Evolutionary conservation across 306 rosid genomes (phyloP).

Genomic region (Begonia loranthoides): DNA sequence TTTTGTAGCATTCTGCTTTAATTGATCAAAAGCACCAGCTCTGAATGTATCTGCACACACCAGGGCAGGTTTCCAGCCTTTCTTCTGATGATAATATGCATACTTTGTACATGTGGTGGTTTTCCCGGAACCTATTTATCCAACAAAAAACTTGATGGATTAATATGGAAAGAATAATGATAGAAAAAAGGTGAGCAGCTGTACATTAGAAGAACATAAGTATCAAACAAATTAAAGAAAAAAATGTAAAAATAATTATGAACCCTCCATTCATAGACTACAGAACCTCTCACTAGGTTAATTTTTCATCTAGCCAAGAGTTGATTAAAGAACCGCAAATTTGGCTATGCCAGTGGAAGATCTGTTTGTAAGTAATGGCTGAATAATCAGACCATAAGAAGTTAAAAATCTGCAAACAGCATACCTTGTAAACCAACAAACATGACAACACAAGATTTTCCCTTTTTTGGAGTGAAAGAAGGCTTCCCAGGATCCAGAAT

Average conservation of each 20-base stretch:
- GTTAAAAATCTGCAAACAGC: constrained; percentile 9
- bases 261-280: too few relatives aligned
- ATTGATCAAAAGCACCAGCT: constrained; percentile 97
- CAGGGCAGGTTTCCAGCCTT: constrained; percentile 95
- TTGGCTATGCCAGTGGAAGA: neutral
- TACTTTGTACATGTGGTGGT: constrained; percentile 89
- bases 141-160: neutral
- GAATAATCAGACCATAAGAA: neutral
- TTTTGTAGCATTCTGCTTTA: constrained; percentile 87
- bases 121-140: constrained; percentile 69
- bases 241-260: too few relatives aligned
- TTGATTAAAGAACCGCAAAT: too few relatives aligned
- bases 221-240: neutral
- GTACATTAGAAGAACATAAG: neutral
- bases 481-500: constrained; percentile 90
- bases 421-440: constrained; percentile 85
- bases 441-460: constrained; percentile 77
- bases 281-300: too few relatives aligned
- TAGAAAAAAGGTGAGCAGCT: neutral
- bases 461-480: constrained; percentile 62
- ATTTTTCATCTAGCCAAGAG: too few relatives aligned
- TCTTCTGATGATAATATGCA: constrained; percentile 73
- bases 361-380: neutral
- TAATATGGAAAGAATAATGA: neutral
- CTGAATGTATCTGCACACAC: constrained; percentile 96